Evolutionary conservation across 2,329 filamentous ascomycete species (phyloP), one percentile per base, ranked within the genome.

Genomic region (Hysterium pulicare): DNA sequence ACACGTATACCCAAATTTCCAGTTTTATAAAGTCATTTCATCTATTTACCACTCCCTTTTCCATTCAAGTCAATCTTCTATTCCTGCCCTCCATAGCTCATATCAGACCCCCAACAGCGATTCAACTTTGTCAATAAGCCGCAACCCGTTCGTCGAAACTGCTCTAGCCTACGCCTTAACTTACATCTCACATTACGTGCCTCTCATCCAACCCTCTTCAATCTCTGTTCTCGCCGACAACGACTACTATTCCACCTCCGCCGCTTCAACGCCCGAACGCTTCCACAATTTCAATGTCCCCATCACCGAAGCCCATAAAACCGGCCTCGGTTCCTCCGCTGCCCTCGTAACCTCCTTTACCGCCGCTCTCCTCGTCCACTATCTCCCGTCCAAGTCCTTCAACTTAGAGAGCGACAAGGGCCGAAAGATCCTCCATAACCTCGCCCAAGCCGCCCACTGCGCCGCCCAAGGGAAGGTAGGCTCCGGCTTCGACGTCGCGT

Each of bases 401-500:
- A 73, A 83, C 67, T 59, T 90, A 40, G 33, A 67, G 36, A 73
- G 76, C 35, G 69, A 75, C 1, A 51, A 68, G 0, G 80, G 82
- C 38, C 76, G 76, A 51, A 72, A 73, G 21, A 78, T 78, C 38
- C 77, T 96, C 41, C 93, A 98, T 72, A 97, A 97, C 68, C 82
- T 98, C 38, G 86, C 91, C 0, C 93, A 98, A 72, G 87, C 87
- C 1, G 85, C 89, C 3, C 93, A 98, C 71, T 96, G 91, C 62
- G 89, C 91, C 1, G 93, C 93, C 0, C 93, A 98, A 71, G 93
- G 93, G 19, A 98, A 98, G 69, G 84, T 98, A 15, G 93, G 93
- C 38, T 93, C 87, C 1, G 93, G 93, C 16, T 98, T 98, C 64
- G 93, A 98, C 63, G 86, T 98, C 40, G 93, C 91, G 0, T 84